phyloP scores from a whole-genome alignment of 108 stramenopile genomes.

The Seminavis robusta region DNA sequence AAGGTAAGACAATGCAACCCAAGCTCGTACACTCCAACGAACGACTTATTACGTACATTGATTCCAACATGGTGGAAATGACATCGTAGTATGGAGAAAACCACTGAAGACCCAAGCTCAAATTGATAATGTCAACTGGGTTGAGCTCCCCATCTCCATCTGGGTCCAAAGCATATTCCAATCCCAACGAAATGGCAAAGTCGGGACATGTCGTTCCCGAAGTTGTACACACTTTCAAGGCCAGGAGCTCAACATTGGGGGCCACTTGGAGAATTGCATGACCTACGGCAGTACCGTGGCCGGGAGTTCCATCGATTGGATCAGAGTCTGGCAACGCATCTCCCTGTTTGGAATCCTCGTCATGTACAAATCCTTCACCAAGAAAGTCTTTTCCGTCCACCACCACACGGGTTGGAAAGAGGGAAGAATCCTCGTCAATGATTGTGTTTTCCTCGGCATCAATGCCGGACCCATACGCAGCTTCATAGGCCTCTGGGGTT shows the following conservation, averaged over 20 bases:
- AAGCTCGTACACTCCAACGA: no score
- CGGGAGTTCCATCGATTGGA: conserved; percentile 17
- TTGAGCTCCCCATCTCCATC: conserved; percentile 8
- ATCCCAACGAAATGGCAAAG: conserved; percentile 9
- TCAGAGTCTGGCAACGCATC: no score
- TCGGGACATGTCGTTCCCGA: conserved; percentile 15
- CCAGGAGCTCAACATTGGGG: conserved; percentile 17
- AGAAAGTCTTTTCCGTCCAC: conserved; percentile 25
- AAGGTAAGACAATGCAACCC: conserved; percentile 9
- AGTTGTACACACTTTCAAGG: conserved; percentile 16
- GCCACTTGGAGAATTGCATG: conserved; percentile 18
- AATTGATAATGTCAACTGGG: conserved; percentile 1
- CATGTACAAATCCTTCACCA: neutral
- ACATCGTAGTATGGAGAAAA: no score
- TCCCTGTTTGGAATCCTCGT: no score
- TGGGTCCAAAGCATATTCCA: conserved; percentile 15
- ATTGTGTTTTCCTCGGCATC: neutral
- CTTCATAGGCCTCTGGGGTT: neutral
- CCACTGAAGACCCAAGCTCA: no score
- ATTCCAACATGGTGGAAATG: conserved; percentile 1
- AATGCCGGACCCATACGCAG: neutral
- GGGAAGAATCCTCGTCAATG: neutral
- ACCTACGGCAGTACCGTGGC: conserved; percentile 26
- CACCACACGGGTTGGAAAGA: conserved; percentile 20
- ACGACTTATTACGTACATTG: conserved; percentile 20